Evolutionary conservation across 768 basidiomycete species (phyloP).

Genomic region (Symmetrospora coprosmae): DNA sequence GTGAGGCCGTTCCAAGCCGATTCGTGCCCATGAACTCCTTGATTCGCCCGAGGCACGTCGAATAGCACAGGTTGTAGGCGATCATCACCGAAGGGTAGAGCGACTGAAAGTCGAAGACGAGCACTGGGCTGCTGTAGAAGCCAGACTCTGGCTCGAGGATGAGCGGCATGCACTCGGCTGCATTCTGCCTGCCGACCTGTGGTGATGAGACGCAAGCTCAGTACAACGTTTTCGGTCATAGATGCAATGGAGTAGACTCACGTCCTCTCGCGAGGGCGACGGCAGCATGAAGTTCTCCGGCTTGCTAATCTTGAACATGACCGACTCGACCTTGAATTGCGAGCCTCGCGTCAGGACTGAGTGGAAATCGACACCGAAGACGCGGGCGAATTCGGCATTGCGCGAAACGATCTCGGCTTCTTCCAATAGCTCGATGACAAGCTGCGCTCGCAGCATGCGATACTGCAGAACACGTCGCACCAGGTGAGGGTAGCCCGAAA

Average conservation of each 20-base stretch:
- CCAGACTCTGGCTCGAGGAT: slow-evolving; percentile 89
- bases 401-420: slow-evolving; percentile 69
- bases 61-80: slow-evolving; percentile 87
- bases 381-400: slow-evolving; percentile 89
- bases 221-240: neutral
- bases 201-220: neutral
- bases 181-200: slow-evolving; percentile 89
- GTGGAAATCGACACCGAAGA: slow-evolving; percentile 93
- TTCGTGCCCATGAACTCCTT: slow-evolving; percentile 71
- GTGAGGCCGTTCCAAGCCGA: slow-evolving; percentile 68
- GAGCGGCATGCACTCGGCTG: slow-evolving; percentile 78
- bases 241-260: slow-evolving; percentile 37
- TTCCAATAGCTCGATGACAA: slow-evolving; percentile 67
- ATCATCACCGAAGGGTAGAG: slow-evolving; percentile 98
- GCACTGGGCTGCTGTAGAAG: slow-evolving; percentile 78
- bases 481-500: slow-evolving; percentile 48
- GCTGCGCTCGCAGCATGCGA: slow-evolving; percentile 49
- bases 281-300: slow-evolving; percentile 82
- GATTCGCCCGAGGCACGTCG: slow-evolving; percentile 82
- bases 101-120: slow-evolving; percentile 91
- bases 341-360: slow-evolving; percentile 89
- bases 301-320: slow-evolving; percentile 94
- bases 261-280: slow-evolving; percentile 76
- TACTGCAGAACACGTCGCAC: slow-evolving; percentile 49
- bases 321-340: slow-evolving; percentile 97